Conservation (phyloP, 768 basidiomycete species). For the Pleurotus eryngii region DNA sequence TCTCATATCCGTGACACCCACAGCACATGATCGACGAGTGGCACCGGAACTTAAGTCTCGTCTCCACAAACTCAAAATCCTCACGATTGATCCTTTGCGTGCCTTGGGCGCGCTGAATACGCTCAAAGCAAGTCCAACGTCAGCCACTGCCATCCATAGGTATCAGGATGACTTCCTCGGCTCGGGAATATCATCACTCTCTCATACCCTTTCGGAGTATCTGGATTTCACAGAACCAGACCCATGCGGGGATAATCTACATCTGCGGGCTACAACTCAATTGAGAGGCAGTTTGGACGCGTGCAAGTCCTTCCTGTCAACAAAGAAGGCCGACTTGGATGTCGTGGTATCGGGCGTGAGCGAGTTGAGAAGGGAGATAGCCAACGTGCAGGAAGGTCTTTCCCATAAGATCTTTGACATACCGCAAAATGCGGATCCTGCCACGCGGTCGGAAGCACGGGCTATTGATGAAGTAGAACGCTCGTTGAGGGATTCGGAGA, state of each 20-base stretch:
- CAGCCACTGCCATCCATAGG: slow-evolving; percentile 50
- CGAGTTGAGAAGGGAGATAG: slow-evolving; percentile 33
- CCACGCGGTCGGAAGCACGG: slow-evolving; percentile 12
- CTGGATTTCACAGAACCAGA: slow-evolving; percentile 9
- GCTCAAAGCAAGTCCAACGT: slow-evolving; percentile 43
- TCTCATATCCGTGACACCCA: slow-evolving; percentile 9
- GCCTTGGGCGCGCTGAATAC: slow-evolving; percentile 51
- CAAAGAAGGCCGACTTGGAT: slow-evolving; percentile 31
- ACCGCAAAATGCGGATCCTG: slow-evolving; percentile 1
- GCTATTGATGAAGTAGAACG: slow-evolving; percentile 26
- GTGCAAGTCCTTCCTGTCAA: slow-evolving; percentile 27
- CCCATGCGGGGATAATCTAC: slow-evolving; percentile 28
- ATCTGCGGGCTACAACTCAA: slow-evolving; percentile 31
- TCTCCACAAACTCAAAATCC: slow-evolving; percentile 23
- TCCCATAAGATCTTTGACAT: slow-evolving; percentile 35
- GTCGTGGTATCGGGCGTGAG: slow-evolving; percentile 30
- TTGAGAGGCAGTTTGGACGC: slow-evolving; percentile 37
- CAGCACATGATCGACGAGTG: neutral
- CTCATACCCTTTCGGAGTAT: slow-evolving; percentile 30
- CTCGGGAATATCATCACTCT: slow-evolving; percentile 55
- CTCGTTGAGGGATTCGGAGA: slow-evolving; percentile 34
- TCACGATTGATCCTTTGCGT: slow-evolving; percentile 57
- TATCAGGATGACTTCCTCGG: slow-evolving; percentile 62
- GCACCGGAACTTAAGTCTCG: slow-evolving; percentile 12
- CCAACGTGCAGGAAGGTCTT: slow-evolving; percentile 33